Base-by-base conservation (phyloP, 176 grass and related monocot species). In the Hordeum marinum region DNA sequence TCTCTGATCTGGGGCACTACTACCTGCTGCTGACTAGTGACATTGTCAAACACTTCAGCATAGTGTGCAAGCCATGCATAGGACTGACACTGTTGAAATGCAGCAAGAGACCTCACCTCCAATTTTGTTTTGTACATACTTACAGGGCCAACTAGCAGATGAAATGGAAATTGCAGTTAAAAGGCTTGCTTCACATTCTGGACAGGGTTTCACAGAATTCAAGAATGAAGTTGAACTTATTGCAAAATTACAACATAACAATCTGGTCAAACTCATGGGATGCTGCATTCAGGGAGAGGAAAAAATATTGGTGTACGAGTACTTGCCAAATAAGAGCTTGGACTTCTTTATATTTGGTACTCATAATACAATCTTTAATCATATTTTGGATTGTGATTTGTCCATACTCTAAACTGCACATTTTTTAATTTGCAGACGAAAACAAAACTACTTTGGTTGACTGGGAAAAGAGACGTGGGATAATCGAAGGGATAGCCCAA, bases 401-500 rank as follows among this genome's bases (percentile, higher is more conserved):
- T 36, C 10, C 39, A 54, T 9, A 61, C 40, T 57, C 0, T 57
- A 6, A 48, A 17, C 15, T 77, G 4, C 23, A 12, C 11, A n/a
- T n/a, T n/a, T 54, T 31, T 3, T 52, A 62, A 62, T 79, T 0
- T 69, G 18, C 15, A 89, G 87, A 85, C 68, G 34, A 3, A 43
- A 58, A 21, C 2, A 80, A 5, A 66, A 41, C 52, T 23, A 15
- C 0, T 43, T 57, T 76, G 5, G 37, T 89, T 60, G 61, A 76
- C 10, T 89, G 82, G 82, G 20, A 4, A 18, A 69, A 75, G 2
- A 26, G 87, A 0, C 18, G 13, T 21, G 32, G 3, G 0, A 85
- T 85, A 75, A 60, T 81, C 21, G 82, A 85, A 76, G 87, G 82
- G 20, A 36, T 85, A 60, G 68, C 69, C 8, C 87, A 89, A 76